Conservation (phyloP, 1,284 basidiomycete genomes). For the Rhodotorula sp. region DNA sequence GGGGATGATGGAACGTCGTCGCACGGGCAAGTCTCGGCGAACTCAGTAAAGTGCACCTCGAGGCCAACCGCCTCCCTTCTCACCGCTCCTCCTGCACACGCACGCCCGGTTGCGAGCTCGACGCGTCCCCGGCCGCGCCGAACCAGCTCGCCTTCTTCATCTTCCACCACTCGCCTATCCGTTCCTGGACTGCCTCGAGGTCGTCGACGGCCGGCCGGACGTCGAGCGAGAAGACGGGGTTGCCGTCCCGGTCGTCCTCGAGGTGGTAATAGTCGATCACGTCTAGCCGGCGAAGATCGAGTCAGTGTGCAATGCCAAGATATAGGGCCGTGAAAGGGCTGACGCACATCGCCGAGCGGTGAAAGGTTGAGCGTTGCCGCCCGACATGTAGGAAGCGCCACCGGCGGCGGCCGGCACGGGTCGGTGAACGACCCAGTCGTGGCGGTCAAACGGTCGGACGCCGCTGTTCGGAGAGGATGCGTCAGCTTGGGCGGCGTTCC, state of each 20-base stretch:
- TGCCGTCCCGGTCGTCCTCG: constrained; percentile 72
- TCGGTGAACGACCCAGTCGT: constrained; percentile 75
- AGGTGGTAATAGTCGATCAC: constrained; percentile 96
- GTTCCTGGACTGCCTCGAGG: constrained; percentile 38
- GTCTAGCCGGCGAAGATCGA: constrained; percentile 48
- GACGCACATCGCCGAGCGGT: constrained; percentile 38
- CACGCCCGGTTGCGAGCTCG: constrained; percentile 18
- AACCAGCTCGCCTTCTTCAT: constrained; percentile 41
- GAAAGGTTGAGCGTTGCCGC: constrained; percentile 18
- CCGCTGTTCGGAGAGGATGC: constrained; percentile 55
- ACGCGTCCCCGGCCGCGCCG: background rate
- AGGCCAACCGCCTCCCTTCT: background rate
- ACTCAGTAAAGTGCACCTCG: background rate
- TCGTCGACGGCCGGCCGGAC: constrained; percentile 55
- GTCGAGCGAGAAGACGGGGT: constrained; percentile 86
- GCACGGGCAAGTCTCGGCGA: background rate
- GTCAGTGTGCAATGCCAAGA: background rate
- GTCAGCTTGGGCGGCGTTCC: background rate
- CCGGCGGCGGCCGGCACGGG: constrained; percentile 9
- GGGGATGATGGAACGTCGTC: background rate
- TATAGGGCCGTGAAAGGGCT: too few relatives aligned
- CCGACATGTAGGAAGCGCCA: constrained; percentile 29
- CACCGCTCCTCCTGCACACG: constrained; percentile 35
- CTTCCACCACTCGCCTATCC: constrained; percentile 44
- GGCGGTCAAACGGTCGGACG: constrained; percentile 95